phyloP scores from a whole-genome alignment of 1,139 yeast species.

The Yamadazyma sp. region DNA sequence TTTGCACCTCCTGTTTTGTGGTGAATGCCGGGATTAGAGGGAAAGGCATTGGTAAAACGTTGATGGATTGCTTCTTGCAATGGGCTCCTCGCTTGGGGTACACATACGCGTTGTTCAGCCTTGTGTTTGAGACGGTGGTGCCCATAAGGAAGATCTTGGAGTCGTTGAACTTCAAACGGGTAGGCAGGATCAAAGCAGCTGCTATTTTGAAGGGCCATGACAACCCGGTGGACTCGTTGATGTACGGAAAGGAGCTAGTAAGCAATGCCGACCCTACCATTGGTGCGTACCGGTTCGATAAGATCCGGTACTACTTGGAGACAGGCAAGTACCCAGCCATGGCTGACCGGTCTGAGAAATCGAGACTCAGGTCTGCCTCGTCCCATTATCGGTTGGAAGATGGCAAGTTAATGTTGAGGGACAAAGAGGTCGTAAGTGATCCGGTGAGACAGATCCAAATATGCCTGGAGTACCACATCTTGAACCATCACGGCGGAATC shows the following conservation, averaged over 20 bases:
- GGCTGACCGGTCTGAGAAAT: constrained; percentile 80
- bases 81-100: constrained; percentile 94
- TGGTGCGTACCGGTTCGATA: constrained; percentile 69
- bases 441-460: constrained; percentile 72
- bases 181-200: constrained; percentile 81
- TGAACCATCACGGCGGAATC: constrained; percentile 87
- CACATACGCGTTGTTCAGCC: constrained; percentile 77
- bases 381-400: constrained; percentile 70
- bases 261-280: constrained; percentile 49
- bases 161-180: constrained; percentile 69
- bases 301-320: constrained; percentile 73
- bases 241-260: constrained; percentile 62
- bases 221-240: constrained; percentile 76
- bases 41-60: constrained; percentile 85
- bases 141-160: constrained; percentile 83
- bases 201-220: constrained; percentile 85
- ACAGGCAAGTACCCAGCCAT: constrained; percentile 86
- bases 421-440: constrained; percentile 78
- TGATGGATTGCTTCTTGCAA: constrained; percentile 78
- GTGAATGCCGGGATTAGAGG: constrained; percentile 93
- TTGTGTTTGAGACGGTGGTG: constrained; percentile 85
- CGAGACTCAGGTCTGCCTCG: constrained; percentile 78
- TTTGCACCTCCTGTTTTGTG: constrained; percentile 86
- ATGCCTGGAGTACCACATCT: constrained; percentile 67
- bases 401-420: constrained; percentile 76